Evolutionary conservation across 345 rosid genomes (phyloP).

Genomic region (Erysimum cheiranthoides): DNA sequence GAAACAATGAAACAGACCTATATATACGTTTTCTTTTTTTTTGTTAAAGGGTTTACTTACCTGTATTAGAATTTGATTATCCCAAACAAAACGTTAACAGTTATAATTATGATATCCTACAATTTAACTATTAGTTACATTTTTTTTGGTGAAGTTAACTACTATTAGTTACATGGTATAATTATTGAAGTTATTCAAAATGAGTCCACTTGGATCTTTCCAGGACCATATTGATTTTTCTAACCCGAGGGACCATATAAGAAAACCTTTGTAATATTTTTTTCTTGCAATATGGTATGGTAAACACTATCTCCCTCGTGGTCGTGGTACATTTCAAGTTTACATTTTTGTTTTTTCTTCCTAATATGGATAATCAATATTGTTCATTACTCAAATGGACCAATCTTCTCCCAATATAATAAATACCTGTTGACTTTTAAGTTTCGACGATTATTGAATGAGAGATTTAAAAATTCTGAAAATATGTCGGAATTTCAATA

Average conservation of each 20-base stretch:
- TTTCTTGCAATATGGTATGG: conserved; percentile 37
- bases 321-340: conserved; percentile 38
- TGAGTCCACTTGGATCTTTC: conserved; percentile 28
- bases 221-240: conserved; percentile 31
- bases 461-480: not conserved
- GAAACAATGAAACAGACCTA: too few species aligned
- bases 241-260: conserved; percentile 35
- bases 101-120: not conserved
- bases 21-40: too few species aligned
- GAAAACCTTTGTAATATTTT: not conserved
- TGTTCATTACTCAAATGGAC: conserved; percentile 30
- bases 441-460: conserved; percentile 1
- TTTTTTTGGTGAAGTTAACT: too few species aligned
- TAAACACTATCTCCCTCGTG: conserved; percentile 45
- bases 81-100: not conserved
- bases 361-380: not conserved
- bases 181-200: conserved; percentile 6
- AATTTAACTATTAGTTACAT: too few species aligned
- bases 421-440: conserved; percentile 40
- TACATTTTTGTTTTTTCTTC: conserved; percentile 27
- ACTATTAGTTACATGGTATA: too few species aligned
- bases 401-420: conserved; percentile 14
- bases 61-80: not conserved
- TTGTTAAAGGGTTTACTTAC: too few species aligned
- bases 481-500: conserved; percentile 23